Percentiles rank a stretch among this genome's conserved stretches.
Evolutionary conservation across 306 rosid genomes (phyloP).

Genomic region (Ziziphus jujuba): DNA sequence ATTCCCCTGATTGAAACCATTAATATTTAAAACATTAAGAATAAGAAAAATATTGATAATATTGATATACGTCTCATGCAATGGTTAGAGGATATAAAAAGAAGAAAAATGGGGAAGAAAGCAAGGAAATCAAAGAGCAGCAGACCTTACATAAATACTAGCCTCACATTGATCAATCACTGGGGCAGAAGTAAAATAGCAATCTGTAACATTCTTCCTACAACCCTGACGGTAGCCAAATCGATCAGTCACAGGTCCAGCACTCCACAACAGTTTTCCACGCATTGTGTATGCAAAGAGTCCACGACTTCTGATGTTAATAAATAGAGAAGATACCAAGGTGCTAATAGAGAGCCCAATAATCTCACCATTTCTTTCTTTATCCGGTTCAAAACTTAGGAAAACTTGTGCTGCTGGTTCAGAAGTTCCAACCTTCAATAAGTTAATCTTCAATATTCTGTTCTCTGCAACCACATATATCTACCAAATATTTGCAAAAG

Average conservation of each 20-base stretch:
- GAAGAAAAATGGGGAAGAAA: background rate
- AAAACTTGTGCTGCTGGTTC: conserved; percentile 46
- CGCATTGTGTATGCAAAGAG: conserved; percentile 55
- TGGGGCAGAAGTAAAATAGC: conserved; percentile 62
- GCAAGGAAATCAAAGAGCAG: conserved; percentile 19
- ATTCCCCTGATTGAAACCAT: too few relatives aligned
- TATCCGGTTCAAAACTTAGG: conserved; percentile 46
- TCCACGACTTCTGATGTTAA: conserved; percentile 55
- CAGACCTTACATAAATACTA: conserved; percentile 63
- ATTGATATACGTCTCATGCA: too few relatives aligned
- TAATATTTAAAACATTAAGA: too few relatives aligned
- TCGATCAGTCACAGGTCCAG: conserved; percentile 67
- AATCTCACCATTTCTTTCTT: conserved; percentile 42
- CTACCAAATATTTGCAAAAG: conserved; percentile 37
- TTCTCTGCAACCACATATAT: conserved; percentile 70
- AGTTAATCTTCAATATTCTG: conserved; percentile 56
- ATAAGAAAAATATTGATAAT: too few relatives aligned
- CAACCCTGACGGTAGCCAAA: conserved; percentile 73
- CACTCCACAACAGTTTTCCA: conserved; percentile 63
- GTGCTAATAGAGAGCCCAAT: conserved; percentile 75
- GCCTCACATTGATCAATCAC: conserved; percentile 83
- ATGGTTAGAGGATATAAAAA: too few relatives aligned
- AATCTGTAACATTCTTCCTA: conserved; percentile 47
- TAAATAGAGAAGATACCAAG: conserved; percentile 42
- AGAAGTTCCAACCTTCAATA: conserved; percentile 34